phyloP scores from a whole-genome alignment of 768 basidiomycete species.

The Xerocomus spinulosus region DNA sequence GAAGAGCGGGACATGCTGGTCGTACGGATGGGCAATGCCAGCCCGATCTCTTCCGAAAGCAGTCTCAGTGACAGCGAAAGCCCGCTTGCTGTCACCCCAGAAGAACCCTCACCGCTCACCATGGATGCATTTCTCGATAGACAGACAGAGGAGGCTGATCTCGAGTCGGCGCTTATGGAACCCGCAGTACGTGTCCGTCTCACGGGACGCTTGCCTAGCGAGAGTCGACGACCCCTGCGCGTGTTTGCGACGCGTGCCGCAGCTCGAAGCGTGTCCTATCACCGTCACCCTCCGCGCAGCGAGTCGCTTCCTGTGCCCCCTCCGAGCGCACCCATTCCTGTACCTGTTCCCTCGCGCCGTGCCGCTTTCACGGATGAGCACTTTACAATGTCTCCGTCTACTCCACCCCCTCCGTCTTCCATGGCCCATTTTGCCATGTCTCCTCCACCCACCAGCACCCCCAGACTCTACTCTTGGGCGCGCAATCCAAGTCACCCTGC shows the following conservation, averaged over 20 bases:
- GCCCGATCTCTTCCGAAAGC: constrained; percentile 37
- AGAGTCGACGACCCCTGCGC: constrained; percentile 3
- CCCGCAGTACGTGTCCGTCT: constrained; percentile 24
- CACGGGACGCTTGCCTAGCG: constrained; percentile 10
- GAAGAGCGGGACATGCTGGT: constrained; percentile 32
- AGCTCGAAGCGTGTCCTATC: neutral
- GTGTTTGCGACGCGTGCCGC: neutral
- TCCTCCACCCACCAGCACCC: constrained; percentile 52
- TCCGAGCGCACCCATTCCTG: constrained; percentile 28
- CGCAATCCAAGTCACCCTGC: constrained; percentile 33
- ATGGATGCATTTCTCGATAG: constrained; percentile 32
- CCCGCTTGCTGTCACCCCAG: constrained; percentile 44
- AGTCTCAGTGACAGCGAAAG: constrained; percentile 45
- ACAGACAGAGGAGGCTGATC: constrained; percentile 17
- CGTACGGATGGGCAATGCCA: constrained; percentile 29
- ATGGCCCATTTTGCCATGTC: constrained; percentile 37
- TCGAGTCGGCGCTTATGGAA: constrained; percentile 1
- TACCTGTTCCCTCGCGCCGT: constrained; percentile 23
- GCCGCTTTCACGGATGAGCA: constrained; percentile 19
- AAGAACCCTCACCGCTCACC: constrained; percentile 39
- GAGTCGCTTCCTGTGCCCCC: constrained; percentile 16
- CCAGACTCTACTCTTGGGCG: constrained; percentile 56
- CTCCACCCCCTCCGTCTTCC: constrained; percentile 30
- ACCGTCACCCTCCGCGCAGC: neutral
- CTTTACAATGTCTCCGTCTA: constrained; percentile 20